Percentiles rank a stretch among this genome's conserved stretches.
Evolutionary conservation across 306 rosid genomes (phyloP).

Genomic region (Hippophae tibetana): DNA sequence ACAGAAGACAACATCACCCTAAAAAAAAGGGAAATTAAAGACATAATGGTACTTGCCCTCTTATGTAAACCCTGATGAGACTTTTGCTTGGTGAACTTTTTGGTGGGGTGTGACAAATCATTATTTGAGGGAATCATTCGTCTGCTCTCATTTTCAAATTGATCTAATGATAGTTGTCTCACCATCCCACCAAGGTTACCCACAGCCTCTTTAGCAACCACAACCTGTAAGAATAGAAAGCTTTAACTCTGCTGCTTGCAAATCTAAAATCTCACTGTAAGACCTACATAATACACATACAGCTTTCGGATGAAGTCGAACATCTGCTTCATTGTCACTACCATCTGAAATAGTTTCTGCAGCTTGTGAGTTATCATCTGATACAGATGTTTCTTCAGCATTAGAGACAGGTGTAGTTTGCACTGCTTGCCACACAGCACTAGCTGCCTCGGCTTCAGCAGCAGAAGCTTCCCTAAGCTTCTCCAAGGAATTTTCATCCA

Average conservation of each 20-base stretch:
- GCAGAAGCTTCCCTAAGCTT: slow-evolving; percentile 98
- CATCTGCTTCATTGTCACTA: slow-evolving; percentile 92
- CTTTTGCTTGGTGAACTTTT: slow-evolving; percentile 82
- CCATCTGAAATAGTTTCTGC: slow-evolving; percentile 84
- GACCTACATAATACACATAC: slow-evolving; percentile 38
- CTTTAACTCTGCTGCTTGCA: slow-evolving; percentile 21
- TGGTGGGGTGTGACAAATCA: slow-evolving; percentile 61
- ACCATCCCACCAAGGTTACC: slow-evolving; percentile 98
- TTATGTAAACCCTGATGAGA: slow-evolving; percentile 96
- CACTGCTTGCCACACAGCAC: slow-evolving; percentile 92
- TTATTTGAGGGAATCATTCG: slow-evolving; percentile 88
- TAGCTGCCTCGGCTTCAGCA: slow-evolving; percentile 98
- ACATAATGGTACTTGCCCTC: slow-evolving; percentile 50
- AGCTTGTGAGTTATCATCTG: slow-evolving; percentile 77
- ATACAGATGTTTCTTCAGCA: slow-evolving; percentile 68
- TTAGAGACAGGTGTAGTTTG: slow-evolving; percentile 48
- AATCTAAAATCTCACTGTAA: slow-evolving; percentile 3
- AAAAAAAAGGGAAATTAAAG: slow-evolving; percentile 4
- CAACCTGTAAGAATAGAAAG: slow-evolving; percentile 60
- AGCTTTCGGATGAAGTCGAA: slow-evolving; percentile 97
- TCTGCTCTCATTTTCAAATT: slow-evolving; percentile 99
- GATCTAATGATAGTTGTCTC: slow-evolving; percentile 94
- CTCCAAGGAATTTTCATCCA: slow-evolving; percentile 86
- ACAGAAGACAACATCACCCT: neutral
- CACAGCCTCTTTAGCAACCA: slow-evolving; percentile 95